Base-by-base conservation (phyloP, 257 asterid genomes). In the Apocynum venetum region DNA sequence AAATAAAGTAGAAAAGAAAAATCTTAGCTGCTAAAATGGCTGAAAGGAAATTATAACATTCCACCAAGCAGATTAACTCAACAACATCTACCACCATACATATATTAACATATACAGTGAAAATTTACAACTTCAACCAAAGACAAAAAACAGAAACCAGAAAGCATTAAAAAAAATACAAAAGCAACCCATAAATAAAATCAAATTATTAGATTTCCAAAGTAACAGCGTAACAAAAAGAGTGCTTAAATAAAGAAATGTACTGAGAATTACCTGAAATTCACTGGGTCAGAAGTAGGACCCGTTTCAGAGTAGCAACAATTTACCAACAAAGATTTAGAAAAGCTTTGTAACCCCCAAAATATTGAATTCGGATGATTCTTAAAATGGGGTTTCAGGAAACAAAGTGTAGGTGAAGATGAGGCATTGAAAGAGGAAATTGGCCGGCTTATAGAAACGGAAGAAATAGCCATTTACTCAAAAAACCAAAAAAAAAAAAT, bases 271-370 rank as follows among this genome's bases (percentile, higher is more conserved):
- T 84, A 92, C 98, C 97, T 88, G 73, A 76, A 82, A 85, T 84
- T 82, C 68, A 77, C 44, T 77, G 91, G 60, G 69, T 89, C 92
- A 52, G 92, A 82, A 73, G 84, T 63, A 80, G 87, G 81, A 36
- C 76, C 86, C 73, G 52, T 60, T 48, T 85, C 88, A 86, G 88
- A 79, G 61, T 91, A 88, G 80, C 83, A 85, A 76, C 96, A 87
- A 52, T 76, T 80, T 81, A 90, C 52, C 73, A 77, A 66, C 36
- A 85, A 73, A 80, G 85, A 79, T 44, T 68, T 83, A 64, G 84
- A 79, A 81, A 64, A 81, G 59, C 75, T 75, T 36, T 63, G 83
- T 84, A 69, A 77, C 70, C 86, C 88, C 69, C 80, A 77, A 31
- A 81, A 44, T 69, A 76, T 20, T 38, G 86, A 69, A 52, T 75